A percentile compares a stretch with the other conserved stretches of the same genome.
These are phyloP conservation scores for Bryum argenteum DNA, from an alignment of 225 moss, liverwort and hornwort species.

Conservation along the genomic window DNA sequence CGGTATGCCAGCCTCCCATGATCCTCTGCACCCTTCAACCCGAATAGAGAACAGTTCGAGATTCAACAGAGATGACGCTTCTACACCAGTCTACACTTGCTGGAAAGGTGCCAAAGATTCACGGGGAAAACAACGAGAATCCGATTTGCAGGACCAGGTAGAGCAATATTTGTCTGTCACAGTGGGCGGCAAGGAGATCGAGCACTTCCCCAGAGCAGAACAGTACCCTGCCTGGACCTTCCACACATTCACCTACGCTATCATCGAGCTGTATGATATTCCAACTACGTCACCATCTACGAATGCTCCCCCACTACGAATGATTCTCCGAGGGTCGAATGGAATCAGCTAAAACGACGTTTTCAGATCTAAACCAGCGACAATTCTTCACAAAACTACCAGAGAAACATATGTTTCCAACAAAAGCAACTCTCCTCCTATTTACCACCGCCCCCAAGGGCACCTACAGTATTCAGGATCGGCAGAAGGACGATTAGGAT, in stretches of 20 bases:
- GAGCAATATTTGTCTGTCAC: constrained; percentile 4
- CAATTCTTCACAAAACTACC: background rate
- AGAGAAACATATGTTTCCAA: background rate
- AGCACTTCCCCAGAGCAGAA: constrained; percentile 18
- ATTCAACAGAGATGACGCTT: background rate
- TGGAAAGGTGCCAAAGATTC: background rate
- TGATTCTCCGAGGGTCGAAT: background rate
- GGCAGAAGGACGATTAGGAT: constrained; percentile 46
- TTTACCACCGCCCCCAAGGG: background rate
- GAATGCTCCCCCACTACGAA: constrained; percentile 3
- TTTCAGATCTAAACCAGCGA: background rate
- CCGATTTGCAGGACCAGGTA: background rate
- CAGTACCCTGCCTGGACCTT: background rate
- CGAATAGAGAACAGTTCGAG: background rate
- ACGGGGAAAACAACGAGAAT: background rate
- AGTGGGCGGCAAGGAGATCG: constrained; percentile 19
- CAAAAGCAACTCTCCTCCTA: background rate
- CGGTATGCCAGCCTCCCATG: background rate
- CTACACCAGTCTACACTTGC: background rate
- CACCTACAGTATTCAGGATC: constrained; percentile 30
- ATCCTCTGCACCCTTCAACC: background rate
- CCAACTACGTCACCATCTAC: constrained; percentile 11
- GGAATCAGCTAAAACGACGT: background rate
- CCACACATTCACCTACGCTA: background rate
- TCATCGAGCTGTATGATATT: constrained; percentile 29